Conservation (phyloP, 1,139 yeast genomes). For the Candida tetrigidarum region DNA sequence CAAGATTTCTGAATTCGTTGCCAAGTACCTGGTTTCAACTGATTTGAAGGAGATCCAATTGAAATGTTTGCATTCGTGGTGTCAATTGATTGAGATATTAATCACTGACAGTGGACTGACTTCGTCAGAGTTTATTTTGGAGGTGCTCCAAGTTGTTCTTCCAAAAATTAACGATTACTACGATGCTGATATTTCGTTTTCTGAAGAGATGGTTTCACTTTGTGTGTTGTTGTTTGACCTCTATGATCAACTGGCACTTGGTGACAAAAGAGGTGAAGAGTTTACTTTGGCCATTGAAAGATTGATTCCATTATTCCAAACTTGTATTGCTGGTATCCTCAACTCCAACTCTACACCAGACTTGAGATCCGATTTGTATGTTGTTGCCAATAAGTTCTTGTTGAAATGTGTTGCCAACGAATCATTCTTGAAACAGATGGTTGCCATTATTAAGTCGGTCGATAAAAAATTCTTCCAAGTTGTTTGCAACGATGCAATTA, state of each 20-base stretch:
- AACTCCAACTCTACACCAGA: conserved; percentile 69
- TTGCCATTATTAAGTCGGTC: conserved; percentile 56
- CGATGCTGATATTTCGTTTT: conserved; percentile 64
- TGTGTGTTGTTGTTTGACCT: conserved; percentile 72
- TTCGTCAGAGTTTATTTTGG: conserved; percentile 62
- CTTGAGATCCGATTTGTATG: conserved; percentile 79
- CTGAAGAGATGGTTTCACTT: conserved; percentile 78
- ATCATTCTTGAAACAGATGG: conserved; percentile 47
- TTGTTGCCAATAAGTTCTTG: conserved; percentile 69
- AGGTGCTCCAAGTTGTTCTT: conserved; percentile 72
- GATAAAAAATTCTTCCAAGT: conserved; percentile 67
- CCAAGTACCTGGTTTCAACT: conserved; percentile 46
- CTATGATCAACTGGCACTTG: conserved; percentile 50
- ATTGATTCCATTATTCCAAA: conserved; percentile 68
- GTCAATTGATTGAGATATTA: conserved; percentile 72
- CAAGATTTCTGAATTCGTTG: conserved; percentile 37
- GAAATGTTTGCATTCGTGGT: conserved; percentile 78
- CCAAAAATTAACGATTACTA: conserved; percentile 80
- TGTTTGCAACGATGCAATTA: conserved; percentile 76
- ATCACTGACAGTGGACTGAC: conserved; percentile 56
- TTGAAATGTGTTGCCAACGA: conserved; percentile 50
- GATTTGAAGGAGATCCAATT: conserved; percentile 58
- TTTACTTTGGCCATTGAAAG: conserved; percentile 42
- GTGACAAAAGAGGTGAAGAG: conserved; percentile 34
- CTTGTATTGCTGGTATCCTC: conserved; percentile 73